Percentiles rank a stretch among this genome's conserved stretches.
These are phyloP conservation scores for Candida silvicultrix DNA, from an alignment of 805 yeast species.

Conservation along the genomic window DNA sequence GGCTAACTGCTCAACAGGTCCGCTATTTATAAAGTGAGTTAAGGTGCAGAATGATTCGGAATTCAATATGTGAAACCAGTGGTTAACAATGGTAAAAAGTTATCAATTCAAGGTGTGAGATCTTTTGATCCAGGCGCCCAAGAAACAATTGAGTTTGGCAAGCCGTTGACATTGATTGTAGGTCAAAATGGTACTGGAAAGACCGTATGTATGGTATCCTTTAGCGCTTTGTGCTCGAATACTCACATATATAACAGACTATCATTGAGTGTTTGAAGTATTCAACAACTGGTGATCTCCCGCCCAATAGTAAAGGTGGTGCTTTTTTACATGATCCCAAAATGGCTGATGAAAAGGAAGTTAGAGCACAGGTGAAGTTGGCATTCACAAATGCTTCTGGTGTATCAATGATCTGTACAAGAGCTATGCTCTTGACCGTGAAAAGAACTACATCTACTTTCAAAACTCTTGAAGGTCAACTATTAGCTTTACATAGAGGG, in stretches of 20 bases:
- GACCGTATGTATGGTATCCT: conserved; percentile 36
- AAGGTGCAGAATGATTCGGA: background rate
- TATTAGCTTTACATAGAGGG: conserved; percentile 59
- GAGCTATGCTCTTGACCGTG: conserved; percentile 70
- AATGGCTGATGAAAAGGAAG: conserved; percentile 65
- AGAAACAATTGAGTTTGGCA: conserved; percentile 84
- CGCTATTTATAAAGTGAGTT: conserved; percentile 18
- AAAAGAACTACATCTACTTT: conserved; percentile 64
- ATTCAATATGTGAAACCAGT: no score
- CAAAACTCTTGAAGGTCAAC: conserved; percentile 87
- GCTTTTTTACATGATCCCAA: conserved; percentile 94
- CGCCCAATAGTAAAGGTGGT: conserved; percentile 94
- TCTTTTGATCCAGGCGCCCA: conserved; percentile 83
- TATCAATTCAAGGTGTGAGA: conserved; percentile 81
- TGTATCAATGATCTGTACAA: conserved; percentile 75
- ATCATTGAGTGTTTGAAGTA: conserved; percentile 90
- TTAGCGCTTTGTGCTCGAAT: background rate
- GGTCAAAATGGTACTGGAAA: conserved; percentile 97
- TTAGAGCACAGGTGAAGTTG: conserved; percentile 84
- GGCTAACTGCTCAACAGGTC: conserved; percentile 9
- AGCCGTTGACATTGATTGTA: conserved; percentile 87
- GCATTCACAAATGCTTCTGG: conserved; percentile 75
- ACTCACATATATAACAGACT: no score
- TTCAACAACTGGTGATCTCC: conserved; percentile 92
- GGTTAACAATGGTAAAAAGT: conserved; percentile 31